These are phyloP conservation scores for Aureobasidium pullulans DNA, from an alignment of 2,329 filamentous ascomycete genomes.

Conservation along the genomic window DNA sequence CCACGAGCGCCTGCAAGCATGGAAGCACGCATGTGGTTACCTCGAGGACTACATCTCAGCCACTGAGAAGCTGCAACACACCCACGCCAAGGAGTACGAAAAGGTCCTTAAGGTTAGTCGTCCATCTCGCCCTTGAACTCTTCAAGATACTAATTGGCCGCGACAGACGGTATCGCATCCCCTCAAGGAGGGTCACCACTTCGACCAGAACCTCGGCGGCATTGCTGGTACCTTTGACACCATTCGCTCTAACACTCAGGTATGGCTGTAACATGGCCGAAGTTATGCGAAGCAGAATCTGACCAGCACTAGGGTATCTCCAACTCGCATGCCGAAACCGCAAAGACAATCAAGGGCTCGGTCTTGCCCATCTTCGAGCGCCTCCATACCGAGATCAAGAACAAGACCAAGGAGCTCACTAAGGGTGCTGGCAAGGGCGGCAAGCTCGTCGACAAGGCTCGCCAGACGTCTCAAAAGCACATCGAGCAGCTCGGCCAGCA, in stretches of 20 bases:
- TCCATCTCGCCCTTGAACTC: background rate
- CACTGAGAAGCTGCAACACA: slow-evolving; percentile 78
- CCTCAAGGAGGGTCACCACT: slow-evolving; percentile 84
- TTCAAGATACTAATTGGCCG: slow-evolving; percentile 13
- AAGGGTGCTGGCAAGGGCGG: slow-evolving; percentile 73
- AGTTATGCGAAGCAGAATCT: slow-evolving; percentile 12
- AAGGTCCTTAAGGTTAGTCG: slow-evolving; percentile 70
- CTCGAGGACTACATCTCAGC: slow-evolving; percentile 82
- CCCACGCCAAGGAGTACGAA: slow-evolving; percentile 90
- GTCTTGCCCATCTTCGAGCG: slow-evolving; percentile 85
- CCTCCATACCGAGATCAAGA: slow-evolving; percentile 92
- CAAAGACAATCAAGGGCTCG: slow-evolving; percentile 78
- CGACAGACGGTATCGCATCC: slow-evolving; percentile 72
- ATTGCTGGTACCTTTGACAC: slow-evolving; percentile 90
- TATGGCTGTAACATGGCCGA: background rate
- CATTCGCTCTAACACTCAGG: slow-evolving; percentile 75
- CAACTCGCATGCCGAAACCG: slow-evolving; percentile 84
- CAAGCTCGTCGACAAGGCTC: slow-evolving; percentile 87
- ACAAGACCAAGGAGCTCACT: slow-evolving; percentile 83
- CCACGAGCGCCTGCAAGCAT: slow-evolving; percentile 80
- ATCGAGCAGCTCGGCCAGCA: slow-evolving; percentile 90
- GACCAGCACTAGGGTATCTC: slow-evolving; percentile 59
- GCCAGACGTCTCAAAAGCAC: slow-evolving; percentile 82
- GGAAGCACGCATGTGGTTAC: slow-evolving; percentile 90
- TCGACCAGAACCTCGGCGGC: slow-evolving; percentile 82